Conservation (phyloP, 495 filamentous ascomycete species). For the Barbatosphaeria neglecta region DNA sequence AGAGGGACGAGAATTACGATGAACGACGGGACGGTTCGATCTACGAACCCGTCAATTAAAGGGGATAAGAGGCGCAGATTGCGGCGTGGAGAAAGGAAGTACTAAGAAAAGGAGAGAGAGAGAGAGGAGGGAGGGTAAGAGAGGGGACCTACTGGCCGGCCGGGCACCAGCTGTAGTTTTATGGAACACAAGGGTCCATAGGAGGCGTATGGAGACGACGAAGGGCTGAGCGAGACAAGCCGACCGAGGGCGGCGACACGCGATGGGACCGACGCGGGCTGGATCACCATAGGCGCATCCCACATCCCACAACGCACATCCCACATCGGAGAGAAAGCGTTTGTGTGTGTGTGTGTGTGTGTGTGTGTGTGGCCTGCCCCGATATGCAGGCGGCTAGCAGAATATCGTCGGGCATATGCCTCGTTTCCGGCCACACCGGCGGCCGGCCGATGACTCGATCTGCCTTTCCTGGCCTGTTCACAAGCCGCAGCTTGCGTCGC, state of each 20-base stretch:
- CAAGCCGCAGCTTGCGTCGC: not conserved
- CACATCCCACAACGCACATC: too few relatives aligned
- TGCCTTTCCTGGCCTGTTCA: not conserved
- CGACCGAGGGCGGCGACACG: not conserved
- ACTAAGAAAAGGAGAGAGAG: too few relatives aligned
- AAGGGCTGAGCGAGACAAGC: too few relatives aligned
- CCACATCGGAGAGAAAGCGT: too few relatives aligned
- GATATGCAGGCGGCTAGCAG: not conserved
- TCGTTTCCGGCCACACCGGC: not conserved
- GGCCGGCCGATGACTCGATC: not conserved
- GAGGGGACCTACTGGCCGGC: constrained; percentile 9
- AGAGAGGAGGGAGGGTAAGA: constrained; percentile 3
- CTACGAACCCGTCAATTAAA: constrained; percentile 33
- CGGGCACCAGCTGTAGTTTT: constrained; percentile 17
- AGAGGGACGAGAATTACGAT: constrained; percentile 24
- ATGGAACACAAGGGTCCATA: constrained; percentile 5
- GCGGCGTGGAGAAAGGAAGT: constrained; percentile 18
- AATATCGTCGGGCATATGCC: not conserved
- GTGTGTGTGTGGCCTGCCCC: not conserved
- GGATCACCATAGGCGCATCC: not conserved
- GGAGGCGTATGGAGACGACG: too few relatives aligned
- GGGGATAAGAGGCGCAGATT: constrained; percentile 17
- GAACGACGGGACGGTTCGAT: constrained; percentile 37
- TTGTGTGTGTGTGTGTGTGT: too few relatives aligned
- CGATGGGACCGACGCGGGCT: too few relatives aligned